phyloP scores from a whole-genome alignment of 805 yeast species.

The Candida peoriensis region DNA sequence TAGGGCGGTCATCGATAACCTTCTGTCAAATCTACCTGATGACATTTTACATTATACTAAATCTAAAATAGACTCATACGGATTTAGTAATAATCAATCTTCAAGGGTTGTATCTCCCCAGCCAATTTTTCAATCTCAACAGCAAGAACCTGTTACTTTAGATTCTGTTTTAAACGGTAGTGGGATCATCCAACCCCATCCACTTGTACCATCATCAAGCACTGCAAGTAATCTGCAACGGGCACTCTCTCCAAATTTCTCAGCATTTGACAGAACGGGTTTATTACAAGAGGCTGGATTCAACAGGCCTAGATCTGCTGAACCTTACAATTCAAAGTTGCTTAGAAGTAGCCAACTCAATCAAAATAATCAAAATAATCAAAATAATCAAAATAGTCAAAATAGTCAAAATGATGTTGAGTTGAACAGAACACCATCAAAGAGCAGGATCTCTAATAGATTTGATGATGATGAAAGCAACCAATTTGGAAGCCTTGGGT shows the following conservation, averaged over 20 bases:
- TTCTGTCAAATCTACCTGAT: constrained; percentile 44
- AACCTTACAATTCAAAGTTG: constrained; percentile 25
- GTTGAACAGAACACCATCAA: constrained; percentile 9
- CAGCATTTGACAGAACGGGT: constrained; percentile 13
- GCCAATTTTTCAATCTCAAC: constrained; percentile 20
- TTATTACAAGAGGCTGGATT: constrained; percentile 22
- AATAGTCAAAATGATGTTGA: constrained; percentile 7
- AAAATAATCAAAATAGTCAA: constrained; percentile 3
- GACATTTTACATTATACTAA: constrained; percentile 48
- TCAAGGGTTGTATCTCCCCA: constrained; percentile 16
- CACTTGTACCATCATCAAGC: constrained; percentile 30
- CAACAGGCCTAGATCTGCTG: constrained; percentile 39
- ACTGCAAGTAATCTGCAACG: constrained; percentile 24
- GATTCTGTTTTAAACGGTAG: constrained; percentile 33
- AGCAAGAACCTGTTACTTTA: constrained; percentile 33
- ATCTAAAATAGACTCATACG: constrained; percentile 34
- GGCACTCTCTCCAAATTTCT: constrained; percentile 25
- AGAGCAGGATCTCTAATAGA: constrained; percentile 19
- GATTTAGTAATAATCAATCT: neutral
- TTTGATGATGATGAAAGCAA: constrained; percentile 14
- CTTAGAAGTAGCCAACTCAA: constrained; percentile 6
- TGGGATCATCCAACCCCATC: constrained; percentile 36
- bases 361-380: constrained; percentile 5
- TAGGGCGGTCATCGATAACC: constrained; percentile 47
- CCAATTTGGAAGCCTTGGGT: no score